A percentile compares a stretch with the other conserved stretches of the same genome.
Evolutionary conservation across 176 grass and related monocot genomes (phyloP).

Genomic region (Ensete ventricosum): DNA sequence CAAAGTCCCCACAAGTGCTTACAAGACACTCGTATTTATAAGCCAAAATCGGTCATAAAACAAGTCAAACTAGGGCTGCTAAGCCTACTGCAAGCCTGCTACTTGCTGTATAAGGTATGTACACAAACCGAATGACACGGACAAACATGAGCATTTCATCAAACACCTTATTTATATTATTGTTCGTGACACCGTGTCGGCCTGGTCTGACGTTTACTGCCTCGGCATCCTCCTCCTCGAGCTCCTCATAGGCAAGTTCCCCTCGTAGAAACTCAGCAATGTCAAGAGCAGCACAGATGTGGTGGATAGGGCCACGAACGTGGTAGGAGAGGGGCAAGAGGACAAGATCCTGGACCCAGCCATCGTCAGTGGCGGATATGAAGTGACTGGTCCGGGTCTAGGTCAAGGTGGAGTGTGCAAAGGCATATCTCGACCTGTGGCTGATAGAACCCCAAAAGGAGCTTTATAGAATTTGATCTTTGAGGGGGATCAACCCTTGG

Average conservation of each 20-base stretch:
- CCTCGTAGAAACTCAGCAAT: constrained; percentile 53
- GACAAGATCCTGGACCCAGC: constrained; percentile 56
- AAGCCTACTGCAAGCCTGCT: too few species aligned
- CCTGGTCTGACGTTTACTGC: neutral
- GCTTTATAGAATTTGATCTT: too few species aligned
- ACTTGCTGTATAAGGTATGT: too few species aligned
- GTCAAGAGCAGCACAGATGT: constrained; percentile 77
- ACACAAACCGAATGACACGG: too few species aligned
- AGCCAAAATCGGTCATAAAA: too few species aligned
- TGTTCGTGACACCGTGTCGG: neutral
- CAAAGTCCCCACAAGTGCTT: too few species aligned
- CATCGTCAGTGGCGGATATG: constrained; percentile 64
- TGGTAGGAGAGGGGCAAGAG: constrained; percentile 40
- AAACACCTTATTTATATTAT: too few species aligned
- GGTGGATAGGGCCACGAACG: constrained; percentile 61
- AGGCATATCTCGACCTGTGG: constrained; percentile 39
- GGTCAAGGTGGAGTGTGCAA: constrained; percentile 44
- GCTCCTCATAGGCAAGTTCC: constrained; percentile 40
- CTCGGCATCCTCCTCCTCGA: neutral
- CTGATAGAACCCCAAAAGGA: too few species aligned
- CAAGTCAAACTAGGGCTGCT: too few species aligned
- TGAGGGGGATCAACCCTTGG: too few species aligned
- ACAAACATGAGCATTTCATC: too few species aligned
- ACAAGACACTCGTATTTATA: too few species aligned
- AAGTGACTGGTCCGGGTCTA: constrained; percentile 49